These are phyloP conservation scores for Blastocystis sp. DNA, from an alignment of 352 stramenopile species.

Conservation along the genomic window DNA sequence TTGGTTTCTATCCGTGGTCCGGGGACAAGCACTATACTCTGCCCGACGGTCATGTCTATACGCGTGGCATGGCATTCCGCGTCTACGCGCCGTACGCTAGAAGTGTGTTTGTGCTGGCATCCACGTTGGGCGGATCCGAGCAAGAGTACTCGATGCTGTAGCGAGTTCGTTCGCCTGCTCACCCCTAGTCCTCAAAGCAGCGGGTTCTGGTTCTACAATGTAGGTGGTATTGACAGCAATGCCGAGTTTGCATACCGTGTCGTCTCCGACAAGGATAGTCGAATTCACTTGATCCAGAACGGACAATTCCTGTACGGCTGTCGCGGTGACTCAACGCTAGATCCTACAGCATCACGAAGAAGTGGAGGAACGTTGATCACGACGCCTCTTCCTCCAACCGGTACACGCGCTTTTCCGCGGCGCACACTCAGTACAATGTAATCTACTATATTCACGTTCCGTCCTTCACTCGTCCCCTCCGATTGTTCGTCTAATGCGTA, in stretches of 20 bases:
- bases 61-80: constrained; percentile 47
- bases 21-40: constrained; percentile 6
- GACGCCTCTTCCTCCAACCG: not conserved
- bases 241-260: constrained; percentile 42
- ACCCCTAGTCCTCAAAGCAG: constrained; percentile 6
- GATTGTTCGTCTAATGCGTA: not conserved
- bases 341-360: not conserved
- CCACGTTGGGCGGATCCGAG: constrained; percentile 3
- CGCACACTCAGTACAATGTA: not conserved
- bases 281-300: constrained; percentile 52
- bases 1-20: constrained; percentile 25
- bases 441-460: constrained; percentile 55
- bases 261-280: not conserved
- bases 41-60: constrained; percentile 23
- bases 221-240: not conserved
- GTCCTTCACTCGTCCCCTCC: constrained; percentile 33
- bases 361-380: constrained; percentile 34
- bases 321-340: not conserved
- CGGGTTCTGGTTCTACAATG: constrained; percentile 51
- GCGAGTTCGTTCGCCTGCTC: not conserved
- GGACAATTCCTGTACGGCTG: constrained; percentile 9
- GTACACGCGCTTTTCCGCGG: not conserved
- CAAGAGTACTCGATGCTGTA: constrained; percentile 54
- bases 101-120: constrained; percentile 18
- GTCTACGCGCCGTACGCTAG: constrained; percentile 15